A percentile compares a stretch with the other conserved stretches of the same genome.
These are phyloP conservation scores for Diaporthe ampelina DNA, from an alignment of 2,329 filamentous ascomycete genomes.

Conservation along the genomic window DNA sequence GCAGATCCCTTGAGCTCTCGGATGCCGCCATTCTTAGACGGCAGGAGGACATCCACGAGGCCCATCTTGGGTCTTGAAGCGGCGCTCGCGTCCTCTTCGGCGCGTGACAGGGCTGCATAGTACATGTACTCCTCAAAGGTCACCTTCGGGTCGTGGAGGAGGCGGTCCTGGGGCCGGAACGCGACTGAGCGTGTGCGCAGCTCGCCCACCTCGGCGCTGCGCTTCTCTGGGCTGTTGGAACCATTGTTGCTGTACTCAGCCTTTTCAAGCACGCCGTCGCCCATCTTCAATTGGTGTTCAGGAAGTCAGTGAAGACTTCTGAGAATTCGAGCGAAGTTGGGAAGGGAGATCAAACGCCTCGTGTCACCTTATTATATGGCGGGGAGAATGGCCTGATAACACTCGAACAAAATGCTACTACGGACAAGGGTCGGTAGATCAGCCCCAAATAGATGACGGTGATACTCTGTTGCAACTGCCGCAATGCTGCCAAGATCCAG, in stretches of 20 bases:
- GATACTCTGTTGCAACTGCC: constrained; percentile 10
- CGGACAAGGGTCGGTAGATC: constrained; percentile 1
- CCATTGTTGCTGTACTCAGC: constrained; percentile 12
- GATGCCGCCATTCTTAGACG: constrained; percentile 26
- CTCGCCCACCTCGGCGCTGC: constrained; percentile 27
- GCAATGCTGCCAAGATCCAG: not conserved
- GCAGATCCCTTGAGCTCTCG: constrained; percentile 30
- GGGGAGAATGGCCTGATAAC: not conserved
- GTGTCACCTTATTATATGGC: not conserved
- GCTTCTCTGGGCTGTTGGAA: constrained; percentile 13
- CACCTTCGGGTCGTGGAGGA: constrained; percentile 39
- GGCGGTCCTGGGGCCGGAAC: constrained; percentile 37
- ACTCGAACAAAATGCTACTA: not conserved
- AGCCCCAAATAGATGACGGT: constrained; percentile 18
- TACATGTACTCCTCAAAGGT: constrained; percentile 41
- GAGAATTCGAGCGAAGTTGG: too few relatives aligned
- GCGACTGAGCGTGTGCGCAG: not conserved
- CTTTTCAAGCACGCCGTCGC: not conserved
- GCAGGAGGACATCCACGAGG: constrained; percentile 36
- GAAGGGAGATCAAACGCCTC: not conserved
- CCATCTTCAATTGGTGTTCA: not conserved
- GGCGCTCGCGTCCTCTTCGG: constrained; percentile 33
- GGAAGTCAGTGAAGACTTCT: not conserved
- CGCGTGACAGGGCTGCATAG: constrained; percentile 39
- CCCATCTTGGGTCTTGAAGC: constrained; percentile 17